Evolutionary conservation across 108 stramenopile genomes (phyloP), one percentile per base, ranked within the genome.

Genomic region (Skeletonema tropicum): DNA sequence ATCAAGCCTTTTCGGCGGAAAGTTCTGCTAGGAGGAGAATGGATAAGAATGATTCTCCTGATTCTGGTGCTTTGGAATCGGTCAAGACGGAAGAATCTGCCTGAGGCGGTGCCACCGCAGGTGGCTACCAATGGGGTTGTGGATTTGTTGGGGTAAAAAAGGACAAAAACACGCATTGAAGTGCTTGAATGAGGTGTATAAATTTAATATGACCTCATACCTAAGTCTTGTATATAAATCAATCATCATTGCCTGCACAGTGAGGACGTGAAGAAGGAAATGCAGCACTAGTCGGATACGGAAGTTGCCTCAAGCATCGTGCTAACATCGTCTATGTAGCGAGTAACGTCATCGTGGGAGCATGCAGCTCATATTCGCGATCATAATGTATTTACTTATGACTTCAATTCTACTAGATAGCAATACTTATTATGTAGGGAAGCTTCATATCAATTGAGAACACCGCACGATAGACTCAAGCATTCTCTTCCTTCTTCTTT

Each of bases 401-500:
- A n/a, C n/a, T n/a, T n/a, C n/a, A n/a, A n/a, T n/a, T n/a, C n/a
- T n/a, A n/a, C n/a, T n/a, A n/a, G n/a, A n/a, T n/a, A n/a, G n/a
- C n/a, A n/a, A n/a, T n/a, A n/a, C n/a, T n/a, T n/a, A n/a, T n/a
- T n/a, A n/a, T n/a, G n/a, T n/a, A n/a, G n/a, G n/a, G n/a, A n/a
- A n/a, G n/a, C n/a, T n/a, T n/a, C n/a, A n/a, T n/a, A n/a, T n/a
- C n/a, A n/a, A n/a, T n/a, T n/a, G n/a, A n/a, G n/a, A n/a, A n/a
- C n/a, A n/a, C n/a, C n/a, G n/a, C n/a, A n/a, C 6, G 7, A 38
- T 36, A 38, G 41, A 15, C 41, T 42, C 41, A 42, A 46, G 19
- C 48, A 49, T 61, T 72, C 38, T 61, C 74, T 32, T 60, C 69
- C 63, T 82, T 82, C 70, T 64, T 76, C 59, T 69, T 83, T 35